Evolutionary conservation across 257 asterid genomes (phyloP).

Genomic region (Salvia hispanica): DNA sequence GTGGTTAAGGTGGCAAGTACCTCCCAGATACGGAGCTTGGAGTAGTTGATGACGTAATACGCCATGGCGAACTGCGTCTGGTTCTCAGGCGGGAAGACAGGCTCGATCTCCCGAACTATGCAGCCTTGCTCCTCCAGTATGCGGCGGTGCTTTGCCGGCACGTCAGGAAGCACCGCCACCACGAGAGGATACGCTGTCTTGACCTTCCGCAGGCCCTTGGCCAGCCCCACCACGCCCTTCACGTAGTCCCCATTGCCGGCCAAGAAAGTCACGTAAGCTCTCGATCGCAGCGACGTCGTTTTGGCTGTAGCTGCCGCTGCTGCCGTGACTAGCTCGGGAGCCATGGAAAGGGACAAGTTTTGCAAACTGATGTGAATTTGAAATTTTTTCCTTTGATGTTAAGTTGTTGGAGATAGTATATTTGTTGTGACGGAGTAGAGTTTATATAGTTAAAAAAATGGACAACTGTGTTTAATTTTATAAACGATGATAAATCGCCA

Average conservation of each 20-base stretch:
- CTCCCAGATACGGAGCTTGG: conserved; percentile 61
- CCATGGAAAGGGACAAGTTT: conserved; percentile 24
- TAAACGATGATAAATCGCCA: not conserved
- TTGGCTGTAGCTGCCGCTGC: not conserved
- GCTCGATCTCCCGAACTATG: conserved; percentile 45
- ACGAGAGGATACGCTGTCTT: conserved; percentile 47
- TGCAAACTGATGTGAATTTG: not conserved
- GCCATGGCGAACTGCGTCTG: conserved; percentile 37
- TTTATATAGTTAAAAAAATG: conserved; percentile 16
- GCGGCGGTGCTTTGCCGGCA: conserved; percentile 58
- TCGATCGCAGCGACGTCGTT: conserved; percentile 12
- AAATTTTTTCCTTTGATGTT: no score
- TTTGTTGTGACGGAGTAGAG: not conserved
- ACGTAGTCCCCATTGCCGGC: conserved; percentile 56
- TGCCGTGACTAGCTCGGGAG: conserved; percentile 32
- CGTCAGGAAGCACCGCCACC: conserved; percentile 64
- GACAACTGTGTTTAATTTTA: not conserved
- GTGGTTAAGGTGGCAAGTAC: conserved; percentile 19
- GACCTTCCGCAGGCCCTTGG: conserved; percentile 56
- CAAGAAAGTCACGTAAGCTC: conserved; percentile 54
- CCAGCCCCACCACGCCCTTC: conserved; percentile 52
- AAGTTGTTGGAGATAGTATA: no score
- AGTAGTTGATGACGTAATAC: conserved; percentile 50
- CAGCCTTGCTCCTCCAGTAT: conserved; percentile 52
- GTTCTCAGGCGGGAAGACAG: conserved; percentile 32